Conservation (phyloP, 2,329 filamentous ascomycete genomes). For the Pyricularia grisea region DNA sequence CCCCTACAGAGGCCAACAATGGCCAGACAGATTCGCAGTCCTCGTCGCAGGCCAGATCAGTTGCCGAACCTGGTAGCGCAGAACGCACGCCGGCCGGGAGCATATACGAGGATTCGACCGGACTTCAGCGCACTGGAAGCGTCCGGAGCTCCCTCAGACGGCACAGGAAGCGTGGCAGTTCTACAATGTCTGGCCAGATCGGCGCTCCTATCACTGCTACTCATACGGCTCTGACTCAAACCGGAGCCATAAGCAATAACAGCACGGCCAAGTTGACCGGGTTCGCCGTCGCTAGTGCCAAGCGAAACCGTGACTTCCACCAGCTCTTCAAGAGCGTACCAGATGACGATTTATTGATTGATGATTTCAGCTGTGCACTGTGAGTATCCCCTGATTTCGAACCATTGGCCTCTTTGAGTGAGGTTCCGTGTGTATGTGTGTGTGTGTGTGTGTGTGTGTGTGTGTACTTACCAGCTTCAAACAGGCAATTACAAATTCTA, state of each 20-base stretch:
- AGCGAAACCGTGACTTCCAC: constrained; percentile 93
- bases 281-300: constrained; percentile 93
- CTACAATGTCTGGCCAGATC: constrained; percentile 60
- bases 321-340: constrained; percentile 90
- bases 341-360: constrained; percentile 95
- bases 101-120: constrained; percentile 52
- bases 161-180: constrained; percentile 75
- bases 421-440: not conserved
- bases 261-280: constrained; percentile 76
- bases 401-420: not conserved
- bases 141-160: constrained; percentile 52
- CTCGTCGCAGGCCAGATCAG: constrained; percentile 35
- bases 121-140: constrained; percentile 55
- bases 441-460: too few species aligned
- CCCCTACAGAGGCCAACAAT: constrained; percentile 35
- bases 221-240: constrained; percentile 58
- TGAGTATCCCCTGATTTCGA: not conserved
- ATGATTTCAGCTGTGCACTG: constrained; percentile 94
- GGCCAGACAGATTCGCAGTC: not conserved
- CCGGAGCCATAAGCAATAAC: constrained; percentile 42
- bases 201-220: constrained; percentile 64
- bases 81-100: constrained; percentile 58
- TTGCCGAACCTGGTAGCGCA: constrained; percentile 49
- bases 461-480: not conserved
- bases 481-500: constrained; percentile 76